Evolutionary conservation across 2,329 filamentous ascomycete species (phyloP), one percentile per base, ranked within the genome.

Genomic region (Colletotrichum cuscutae): DNA sequence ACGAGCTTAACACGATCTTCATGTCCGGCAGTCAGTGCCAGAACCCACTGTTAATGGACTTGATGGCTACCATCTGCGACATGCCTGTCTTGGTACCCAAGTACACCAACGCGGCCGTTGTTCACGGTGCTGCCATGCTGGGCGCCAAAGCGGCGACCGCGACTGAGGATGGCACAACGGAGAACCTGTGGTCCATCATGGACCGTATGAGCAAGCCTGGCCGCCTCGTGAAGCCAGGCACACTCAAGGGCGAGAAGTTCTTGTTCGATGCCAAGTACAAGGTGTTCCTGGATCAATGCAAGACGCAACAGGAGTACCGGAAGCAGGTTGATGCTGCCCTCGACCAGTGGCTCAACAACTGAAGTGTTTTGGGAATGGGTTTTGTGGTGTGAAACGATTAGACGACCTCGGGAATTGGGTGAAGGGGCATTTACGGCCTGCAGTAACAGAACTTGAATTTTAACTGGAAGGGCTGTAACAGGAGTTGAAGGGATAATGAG

Each of bases 21-120:
- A 98, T 99, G 97, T 98, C 95, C 5, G 97, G 97, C 74, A 97
- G 94, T 12, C 97, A 98, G 82, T 99, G 97, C 86, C 95, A 98
- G 84, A 99, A 99, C 83, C 91, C 93, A 42, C 91, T 98, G 73
- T 88, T 99, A 68, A 98, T 99, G 92, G 89, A 91, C 71, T 90
- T 99, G 19, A 93, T 99, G 77, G 95, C 97, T 15, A 97, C 95
- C 0, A 93, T 93, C 0, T 98, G 96, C 84, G 88, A 91, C 77
- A 95, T 98, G 92, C 96, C 96, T 1, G 96, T 99, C 24, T 86
- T 98, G 49, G 97, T 98, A 68, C 97, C 97, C 0, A 90, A 93
- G 64, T 98, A 99, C 79, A 95, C 98, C 72, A 94, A 98, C 80
- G 96, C 96, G 1, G 97, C 97, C 6, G 97, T 99, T 7, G 96